A percentile compares a stretch with the other conserved stretches of the same genome.
Conservation (phyloP, 208 protist species). For the Leishmania aethiopica region DNA sequence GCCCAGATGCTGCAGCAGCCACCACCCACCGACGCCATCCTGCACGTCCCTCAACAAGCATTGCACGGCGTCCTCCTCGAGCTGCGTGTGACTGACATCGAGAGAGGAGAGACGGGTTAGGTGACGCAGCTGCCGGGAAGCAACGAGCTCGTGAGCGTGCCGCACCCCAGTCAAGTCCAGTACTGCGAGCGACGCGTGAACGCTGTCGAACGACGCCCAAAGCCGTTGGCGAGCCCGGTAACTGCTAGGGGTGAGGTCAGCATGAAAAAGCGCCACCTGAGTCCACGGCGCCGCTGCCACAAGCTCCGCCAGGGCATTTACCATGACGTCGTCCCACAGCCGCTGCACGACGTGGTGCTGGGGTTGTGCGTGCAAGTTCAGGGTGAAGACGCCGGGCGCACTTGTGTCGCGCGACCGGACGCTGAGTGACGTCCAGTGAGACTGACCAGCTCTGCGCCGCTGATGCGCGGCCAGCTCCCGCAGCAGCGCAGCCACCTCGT, state of each 20-base stretch:
- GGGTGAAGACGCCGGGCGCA: not conserved
- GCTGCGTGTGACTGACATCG: constrained; percentile 49
- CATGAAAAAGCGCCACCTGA: constrained; percentile 32
- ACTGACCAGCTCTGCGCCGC: not conserved
- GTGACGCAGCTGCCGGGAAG: constrained; percentile 17
- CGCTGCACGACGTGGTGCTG: constrained; percentile 12
- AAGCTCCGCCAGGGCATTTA: constrained; percentile 32
- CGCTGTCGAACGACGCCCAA: constrained; percentile 25
- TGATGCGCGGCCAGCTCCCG: constrained; percentile 11
- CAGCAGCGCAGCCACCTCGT: constrained; percentile 25
- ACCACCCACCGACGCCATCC: constrained; percentile 56
- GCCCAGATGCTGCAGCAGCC: constrained; percentile 47
- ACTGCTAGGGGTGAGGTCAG: constrained; percentile 29
- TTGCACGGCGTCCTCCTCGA: constrained; percentile 45
- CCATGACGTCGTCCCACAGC: constrained; percentile 36
- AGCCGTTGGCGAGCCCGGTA: constrained; percentile 31
- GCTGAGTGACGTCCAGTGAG: constrained; percentile 9
- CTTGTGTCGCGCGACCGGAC: constrained; percentile 7
- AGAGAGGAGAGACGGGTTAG: constrained; percentile 30
- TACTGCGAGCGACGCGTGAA: constrained; percentile 18
- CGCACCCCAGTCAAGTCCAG: constrained; percentile 49
- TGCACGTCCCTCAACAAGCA: constrained; percentile 39
- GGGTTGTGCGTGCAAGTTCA: not conserved
- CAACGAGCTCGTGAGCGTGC: constrained; percentile 30
- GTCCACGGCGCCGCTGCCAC: constrained; percentile 29